These are phyloP conservation scores for Trichoderma aggressivum DNA, from an alignment of 2,329 filamentous ascomycete genomes.

Conservation along the genomic window DNA sequence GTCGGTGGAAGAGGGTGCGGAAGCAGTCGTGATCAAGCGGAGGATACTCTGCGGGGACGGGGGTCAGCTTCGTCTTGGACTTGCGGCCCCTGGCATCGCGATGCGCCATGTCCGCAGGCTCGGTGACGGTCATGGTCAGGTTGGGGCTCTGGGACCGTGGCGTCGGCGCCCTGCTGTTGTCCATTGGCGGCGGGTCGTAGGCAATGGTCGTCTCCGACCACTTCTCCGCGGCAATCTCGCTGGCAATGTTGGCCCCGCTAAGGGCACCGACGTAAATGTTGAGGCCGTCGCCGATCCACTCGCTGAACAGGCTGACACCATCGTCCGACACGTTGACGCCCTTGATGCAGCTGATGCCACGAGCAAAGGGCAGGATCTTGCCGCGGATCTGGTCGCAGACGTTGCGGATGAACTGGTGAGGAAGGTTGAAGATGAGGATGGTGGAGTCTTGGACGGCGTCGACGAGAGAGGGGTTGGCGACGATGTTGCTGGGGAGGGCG, in stretches of 20 bases:
- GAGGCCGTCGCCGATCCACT: conserved; percentile 85
- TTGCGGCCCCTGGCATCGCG: conserved; percentile 65
- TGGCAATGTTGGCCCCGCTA: conserved; percentile 93
- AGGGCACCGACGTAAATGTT: conserved; percentile 96
- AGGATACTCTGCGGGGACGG: conserved; percentile 78
- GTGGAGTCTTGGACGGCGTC: conserved; percentile 80
- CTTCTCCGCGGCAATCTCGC: conserved; percentile 90
- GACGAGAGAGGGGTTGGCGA: conserved; percentile 76
- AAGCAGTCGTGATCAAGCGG: conserved; percentile 81
- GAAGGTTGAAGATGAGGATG: conserved; percentile 92
- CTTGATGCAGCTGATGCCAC: conserved; percentile 97
- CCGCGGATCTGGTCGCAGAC: conserved; percentile 82
- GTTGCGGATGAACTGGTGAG: conserved; percentile 90
- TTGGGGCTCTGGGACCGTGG: conserved; percentile 47
- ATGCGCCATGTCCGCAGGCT: conserved; percentile 59
- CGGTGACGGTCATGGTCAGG: conserved; percentile 47
- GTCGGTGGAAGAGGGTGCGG: conserved; percentile 85
- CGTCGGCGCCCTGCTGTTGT: conserved; percentile 67
- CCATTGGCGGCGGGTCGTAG: conserved; percentile 87
- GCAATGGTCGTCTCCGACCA: conserved; percentile 97
- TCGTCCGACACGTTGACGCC: conserved; percentile 89
- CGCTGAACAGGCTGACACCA: conserved; percentile 85
- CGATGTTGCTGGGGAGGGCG: conserved; percentile 73
- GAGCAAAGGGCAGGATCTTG: conserved; percentile 85
- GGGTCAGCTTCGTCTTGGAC: conserved; percentile 67